Base-by-base conservation (phyloP, 116 monocot species). In the Iris pallida region DNA sequence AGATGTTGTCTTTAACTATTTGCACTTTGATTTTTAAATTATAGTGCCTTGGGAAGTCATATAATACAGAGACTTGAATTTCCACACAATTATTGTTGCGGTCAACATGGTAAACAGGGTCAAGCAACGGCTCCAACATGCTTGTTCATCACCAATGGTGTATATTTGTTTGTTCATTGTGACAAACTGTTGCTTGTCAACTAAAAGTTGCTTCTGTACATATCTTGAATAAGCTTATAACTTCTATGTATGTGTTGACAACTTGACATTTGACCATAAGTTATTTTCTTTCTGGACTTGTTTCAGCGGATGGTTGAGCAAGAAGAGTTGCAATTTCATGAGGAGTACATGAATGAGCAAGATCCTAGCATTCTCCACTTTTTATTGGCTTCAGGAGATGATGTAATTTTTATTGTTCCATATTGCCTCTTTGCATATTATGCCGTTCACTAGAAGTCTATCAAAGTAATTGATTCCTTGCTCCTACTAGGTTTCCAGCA, bases 341-440 rank as follows among this genome's bases (percentile, higher is more conserved):
- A 97, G 61, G 97, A 97, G 53, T 92, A 92, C 76, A 81, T 97
- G 81, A 97, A 97, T 43, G 92, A 97, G 71, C 76, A 92, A 80
- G 97, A 97, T 85, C 97, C 97, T 51, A 92, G 97, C 81, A 97
- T 97, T 80, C 89, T 92, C 67, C 89, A 83, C 71, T 97, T 97
- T 73, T 82, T 97, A 40, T 75, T 97, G 76, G 96, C 96, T 63
- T 97, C 96, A 52, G 92, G 96, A 55, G 96, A 97, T 80, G 96
- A 97, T 78, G 96, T 97, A 83, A 46, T 8, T 30, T 74, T 52
- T 54, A 1, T 5, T 15, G 14, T 20, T 20, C 8, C 57, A 56
- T 57, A 65, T n/a, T 4, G 12, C 16, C 19, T 64, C 7, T 19
- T 8, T 20, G 47, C 46, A 45, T 64, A 47, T 40, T 19, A 44